Percentiles rank a stretch among this genome's conserved stretches.
These are phyloP conservation scores for Spergularia marina DNA, from an alignment of 148 eudicot species.

Conservation along the genomic window DNA sequence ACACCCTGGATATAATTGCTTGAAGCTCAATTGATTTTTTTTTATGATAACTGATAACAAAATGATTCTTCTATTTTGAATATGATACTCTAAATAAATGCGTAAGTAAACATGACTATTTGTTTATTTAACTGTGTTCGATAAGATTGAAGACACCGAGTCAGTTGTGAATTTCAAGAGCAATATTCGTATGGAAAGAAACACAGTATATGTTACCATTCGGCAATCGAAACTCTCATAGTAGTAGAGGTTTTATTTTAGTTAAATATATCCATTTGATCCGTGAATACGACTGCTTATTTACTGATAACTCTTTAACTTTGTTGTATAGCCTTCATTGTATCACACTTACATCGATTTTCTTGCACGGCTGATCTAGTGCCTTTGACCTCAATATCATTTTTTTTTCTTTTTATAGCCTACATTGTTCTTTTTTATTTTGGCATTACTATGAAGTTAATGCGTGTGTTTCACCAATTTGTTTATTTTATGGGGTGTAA, in stretches of 20 bases:
- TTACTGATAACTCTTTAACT: not conserved
- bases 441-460: not conserved
- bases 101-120: not conserved
- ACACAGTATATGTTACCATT: not conserved
- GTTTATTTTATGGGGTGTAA: not conserved
- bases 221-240: constrained; percentile 15
- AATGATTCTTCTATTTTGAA: not conserved
- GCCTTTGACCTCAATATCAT: not conserved
- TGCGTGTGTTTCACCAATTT: not conserved
- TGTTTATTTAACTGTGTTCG: not conserved
- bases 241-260: not conserved
- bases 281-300: constrained; percentile 8
- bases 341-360: not conserved
- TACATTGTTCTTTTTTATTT: not conserved
- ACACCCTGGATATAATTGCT: too few relatives aligned
- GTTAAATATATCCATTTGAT: not conserved
- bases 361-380: not conserved
- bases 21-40: too few relatives aligned
- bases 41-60: too few relatives aligned
- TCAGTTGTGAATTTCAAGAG: not conserved
- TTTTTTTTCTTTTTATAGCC: not conserved
- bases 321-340: not conserved
- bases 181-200: constrained; percentile 14
- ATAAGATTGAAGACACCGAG: not conserved
- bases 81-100: not conserved